Percentiles rank a stretch among this genome's conserved stretches.
These are phyloP conservation scores for Ophiostoma sp. DNA, from an alignment of 2,329 filamentous ascomycete species.

Conservation along the genomic window DNA sequence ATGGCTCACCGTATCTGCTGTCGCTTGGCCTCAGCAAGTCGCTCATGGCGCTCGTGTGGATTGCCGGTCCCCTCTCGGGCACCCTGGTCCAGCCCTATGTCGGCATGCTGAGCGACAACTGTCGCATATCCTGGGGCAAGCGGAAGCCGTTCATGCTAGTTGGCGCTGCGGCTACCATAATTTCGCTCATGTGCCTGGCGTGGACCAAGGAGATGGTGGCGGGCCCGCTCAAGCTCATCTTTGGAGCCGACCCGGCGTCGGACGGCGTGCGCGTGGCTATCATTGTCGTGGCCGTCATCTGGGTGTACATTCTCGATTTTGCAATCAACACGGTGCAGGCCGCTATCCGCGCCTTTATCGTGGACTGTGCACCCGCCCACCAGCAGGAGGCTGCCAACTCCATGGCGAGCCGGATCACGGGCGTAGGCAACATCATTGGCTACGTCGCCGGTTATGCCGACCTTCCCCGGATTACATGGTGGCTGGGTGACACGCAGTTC, in stretches of 20 bases:
- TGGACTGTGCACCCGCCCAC: conserved; percentile 85
- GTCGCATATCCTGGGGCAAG: conserved; percentile 67
- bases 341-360: conserved; percentile 83
- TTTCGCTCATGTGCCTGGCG: conserved; percentile 63
- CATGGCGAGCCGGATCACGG: conserved; percentile 83
- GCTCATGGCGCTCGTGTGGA: conserved; percentile 77
- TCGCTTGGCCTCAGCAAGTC: conserved; percentile 79
- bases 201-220: conserved; percentile 70
- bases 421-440: conserved; percentile 83
- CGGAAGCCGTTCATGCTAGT: conserved; percentile 75
- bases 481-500: conserved; percentile 83
- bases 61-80: conserved; percentile 72
- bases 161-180: conserved; percentile 61
- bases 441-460: conserved; percentile 83
- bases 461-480: conserved; percentile 65
- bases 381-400: conserved; percentile 92
- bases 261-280: conserved; percentile 57
- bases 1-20: conserved; percentile 79
- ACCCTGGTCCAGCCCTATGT: conserved; percentile 77
- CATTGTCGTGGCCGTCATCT: conserved; percentile 73
- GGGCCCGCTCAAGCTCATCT: conserved; percentile 55
- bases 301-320: conserved; percentile 89
- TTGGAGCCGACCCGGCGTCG: conserved; percentile 64
- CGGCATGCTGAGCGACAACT: conserved; percentile 75
- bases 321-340: conserved; percentile 96